Base-by-base conservation (phyloP, 106 monocot genomes). In the Apostasia ramifera region DNA sequence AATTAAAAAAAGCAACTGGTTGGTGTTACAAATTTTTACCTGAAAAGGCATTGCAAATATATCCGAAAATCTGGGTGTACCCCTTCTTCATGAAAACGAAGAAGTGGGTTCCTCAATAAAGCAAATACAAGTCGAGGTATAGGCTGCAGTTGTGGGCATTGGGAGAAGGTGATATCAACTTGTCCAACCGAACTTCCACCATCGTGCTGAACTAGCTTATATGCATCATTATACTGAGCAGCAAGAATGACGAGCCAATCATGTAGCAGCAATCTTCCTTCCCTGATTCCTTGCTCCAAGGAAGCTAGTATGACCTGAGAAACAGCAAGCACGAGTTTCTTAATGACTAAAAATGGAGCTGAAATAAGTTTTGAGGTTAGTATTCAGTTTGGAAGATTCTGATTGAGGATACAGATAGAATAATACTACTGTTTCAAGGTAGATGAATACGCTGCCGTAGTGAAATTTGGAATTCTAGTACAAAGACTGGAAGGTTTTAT, bases 241-340 rank as follows among this genome's bases (percentile, higher is more conserved):
- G 85, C 85, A 63, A 98, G 83, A 69, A 98, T 90, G 40, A 93
- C 87, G 5, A 98, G 98, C 98, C 98, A 98, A 75, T 90, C 98
- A 78, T 85, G 87, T 5, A 98, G 77, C 63, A 93, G 76, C 50
- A 85, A 80, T 81, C 93, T 79, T 6, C 89, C 98, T 85, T 98
- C 98, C 73, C 89, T 87, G 11, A 98, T 90, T 69, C 98, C 98
- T 87, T 98, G 85, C 71, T 98, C 90, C 72, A 98, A 74, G 55
- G 90, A 93, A 76, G 85, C 89, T 68, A 81, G 55, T 66, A 98
- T 90, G 74, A 98, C 98, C 98, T 98, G 74, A 63, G 52, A 65
- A 14, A 26, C 26, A 26, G 26, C 26, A 26, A 26, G 26, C 26
- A 26, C 26, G 26, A 26, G 26, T 26, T 26, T 26, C 26, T 26